Base-by-base conservation (phyloP, 345 rosid genomes). In the Xanthoceras sorbifolium region DNA sequence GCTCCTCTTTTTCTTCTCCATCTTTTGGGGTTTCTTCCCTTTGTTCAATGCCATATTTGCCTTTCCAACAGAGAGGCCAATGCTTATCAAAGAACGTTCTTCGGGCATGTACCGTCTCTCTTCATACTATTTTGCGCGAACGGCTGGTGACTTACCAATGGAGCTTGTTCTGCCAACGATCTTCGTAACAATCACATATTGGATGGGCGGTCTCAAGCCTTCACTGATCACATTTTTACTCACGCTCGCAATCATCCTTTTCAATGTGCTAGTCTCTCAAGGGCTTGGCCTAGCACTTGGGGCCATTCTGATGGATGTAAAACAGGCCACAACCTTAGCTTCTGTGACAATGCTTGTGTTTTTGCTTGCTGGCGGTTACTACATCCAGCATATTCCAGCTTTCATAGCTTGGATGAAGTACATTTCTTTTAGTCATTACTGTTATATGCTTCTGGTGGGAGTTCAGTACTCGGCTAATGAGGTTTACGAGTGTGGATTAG, bases 151-250 rank as follows among this genome's bases (percentile, higher is more conserved):
- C 84, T 84, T 95, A 67, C 98, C 99, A 2, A 95, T 95, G 98
- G 99, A 95, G 80, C 96, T 95, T 6, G 87, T 95, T 73, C 92
- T 95, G 62, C 99, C 99, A 5, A 89, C 97, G 0, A 85, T 89
- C 31, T 95, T 93, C 32, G 87, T 90, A 7, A 88, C 93, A 3
- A 34, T 93, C 52, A 79, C 96, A 3, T 95, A 95, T 78, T 95
- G 99, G 99, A 95, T 93, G 98, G 98, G 96, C 0, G 98, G 98
- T 42, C 98, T 95, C 26, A 95, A 90, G 77, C 95, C 93, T 17
- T 94, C 98, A 9, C 76, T 84, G 12, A 15, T 79, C 71, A 87
- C 98, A 76, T 95, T 88, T 66, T 14, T 84, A 9, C 78, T 89
- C 50, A 95, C 99, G 46, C 94, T 95, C 69, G 70, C 79, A 68